Percentiles rank a stretch among this genome's conserved stretches.
These are phyloP conservation scores for Wickerhamomyces tratensis DNA, from an alignment of 805 yeast species.

Conservation along the genomic window DNA sequence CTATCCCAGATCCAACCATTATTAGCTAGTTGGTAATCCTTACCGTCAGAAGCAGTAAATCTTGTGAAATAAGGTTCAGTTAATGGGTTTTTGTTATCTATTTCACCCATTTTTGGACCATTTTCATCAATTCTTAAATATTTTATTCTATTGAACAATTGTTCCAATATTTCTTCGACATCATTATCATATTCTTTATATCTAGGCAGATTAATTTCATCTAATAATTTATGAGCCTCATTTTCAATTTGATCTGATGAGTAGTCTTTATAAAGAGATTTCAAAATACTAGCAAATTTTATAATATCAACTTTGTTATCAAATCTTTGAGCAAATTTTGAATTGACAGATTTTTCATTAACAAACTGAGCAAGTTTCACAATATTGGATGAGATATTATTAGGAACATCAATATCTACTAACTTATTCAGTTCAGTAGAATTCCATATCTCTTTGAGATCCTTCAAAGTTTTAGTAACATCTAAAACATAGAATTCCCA, in stretches of 20 bases:
- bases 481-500: slow-evolving; percentile 88
- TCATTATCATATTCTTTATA: slow-evolving; percentile 76
- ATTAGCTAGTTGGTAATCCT: slow-evolving; percentile 70
- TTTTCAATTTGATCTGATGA: slow-evolving; percentile 22
- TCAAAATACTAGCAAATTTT: slow-evolving; percentile 45
- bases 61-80: slow-evolving; percentile 86
- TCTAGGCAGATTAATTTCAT: slow-evolving; percentile 67
- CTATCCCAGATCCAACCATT: slow-evolving; percentile 99
- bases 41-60: slow-evolving; percentile 41
- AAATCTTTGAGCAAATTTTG: slow-evolving; percentile 35
- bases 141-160: slow-evolving; percentile 66
- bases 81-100: slow-evolving; percentile 49
- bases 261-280: slow-evolving; percentile 23
- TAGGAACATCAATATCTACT: slow-evolving; percentile 34
- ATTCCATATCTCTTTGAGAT: slow-evolving; percentile 29
- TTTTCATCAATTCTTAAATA: slow-evolving; percentile 67
- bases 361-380: slow-evolving; percentile 40
- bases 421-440: slow-evolving; percentile 9
- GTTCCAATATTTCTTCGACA: slow-evolving; percentile 49
- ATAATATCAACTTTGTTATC: slow-evolving; percentile 42
- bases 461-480: slow-evolving; percentile 30
- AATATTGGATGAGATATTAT: slow-evolving; percentile 27
- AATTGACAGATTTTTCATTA: slow-evolving; percentile 26
- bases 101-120: slow-evolving; percentile 75
- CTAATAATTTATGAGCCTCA: slow-evolving; percentile 45